Evolutionary conservation across 331 rosid genomes (phyloP).

Genomic region (Malus hybrid): DNA sequence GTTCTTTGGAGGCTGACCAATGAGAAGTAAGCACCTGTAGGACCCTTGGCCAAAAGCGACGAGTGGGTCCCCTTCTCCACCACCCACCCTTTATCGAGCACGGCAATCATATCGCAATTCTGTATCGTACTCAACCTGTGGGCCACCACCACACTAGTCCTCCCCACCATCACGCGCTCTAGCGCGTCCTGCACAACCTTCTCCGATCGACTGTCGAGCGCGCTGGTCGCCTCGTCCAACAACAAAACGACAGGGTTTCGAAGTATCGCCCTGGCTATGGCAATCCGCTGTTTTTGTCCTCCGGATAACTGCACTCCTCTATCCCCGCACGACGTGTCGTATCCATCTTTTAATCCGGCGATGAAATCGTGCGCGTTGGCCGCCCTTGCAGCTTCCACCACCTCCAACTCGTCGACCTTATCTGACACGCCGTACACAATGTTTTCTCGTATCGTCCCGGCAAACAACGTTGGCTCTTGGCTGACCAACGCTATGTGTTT

Average conservation of each 20-base stretch:
- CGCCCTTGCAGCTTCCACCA: slow-evolving; percentile 62
- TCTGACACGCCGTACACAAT: slow-evolving; percentile 50
- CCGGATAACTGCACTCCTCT: slow-evolving; percentile 84
- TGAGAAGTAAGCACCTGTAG: slow-evolving; percentile 59
- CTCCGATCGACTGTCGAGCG: slow-evolving; percentile 80
- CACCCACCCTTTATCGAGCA: slow-evolving; percentile 68
- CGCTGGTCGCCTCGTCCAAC: slow-evolving; percentile 84
- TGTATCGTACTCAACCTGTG: slow-evolving; percentile 81
- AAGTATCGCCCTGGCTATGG: slow-evolving; percentile 80
- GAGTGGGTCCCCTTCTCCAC: slow-evolving; percentile 80
- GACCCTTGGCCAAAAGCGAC: slow-evolving; percentile 47
- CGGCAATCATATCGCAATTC: slow-evolving; percentile 57
- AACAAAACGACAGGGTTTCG: slow-evolving; percentile 57
- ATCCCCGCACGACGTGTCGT: slow-evolving; percentile 72
- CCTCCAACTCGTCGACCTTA: slow-evolving; percentile 45
- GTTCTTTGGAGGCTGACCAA: slow-evolving; percentile 47
- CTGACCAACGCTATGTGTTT: slow-evolving; percentile 74
- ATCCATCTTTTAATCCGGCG: slow-evolving; percentile 61
- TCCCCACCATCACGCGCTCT: slow-evolving; percentile 78
- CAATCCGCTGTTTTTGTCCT: slow-evolving; percentile 84
- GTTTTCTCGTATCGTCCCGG: slow-evolving; percentile 70
- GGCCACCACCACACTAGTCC: slow-evolving; percentile 92
- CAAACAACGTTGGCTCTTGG: slow-evolving; percentile 73
- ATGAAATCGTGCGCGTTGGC: slow-evolving; percentile 85
- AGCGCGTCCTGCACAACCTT: slow-evolving; percentile 74